A percentile compares a stretch with the other conserved stretches of the same genome.
These are phyloP conservation scores for Globisporangium nunn DNA, from an alignment of 352 stramenopile species.

Conservation along the genomic window DNA sequence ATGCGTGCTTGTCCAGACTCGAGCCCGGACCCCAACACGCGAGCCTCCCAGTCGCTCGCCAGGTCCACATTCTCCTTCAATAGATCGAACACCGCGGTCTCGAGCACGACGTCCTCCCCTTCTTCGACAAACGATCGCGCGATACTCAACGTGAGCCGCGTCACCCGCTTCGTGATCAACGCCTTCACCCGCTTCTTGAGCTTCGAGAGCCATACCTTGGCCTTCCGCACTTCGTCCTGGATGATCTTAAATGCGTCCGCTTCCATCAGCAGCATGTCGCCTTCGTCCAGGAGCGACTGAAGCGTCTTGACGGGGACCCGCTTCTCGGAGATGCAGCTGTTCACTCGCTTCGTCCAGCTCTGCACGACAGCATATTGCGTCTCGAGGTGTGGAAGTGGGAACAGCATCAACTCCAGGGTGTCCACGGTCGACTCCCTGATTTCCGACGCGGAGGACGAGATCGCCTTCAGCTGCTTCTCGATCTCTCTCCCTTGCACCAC, in stretches of 20 bases:
- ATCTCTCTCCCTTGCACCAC: constrained; percentile 44
- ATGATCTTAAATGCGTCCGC: constrained; percentile 72
- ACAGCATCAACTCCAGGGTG: constrained; percentile 50
- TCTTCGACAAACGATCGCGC: constrained; percentile 73
- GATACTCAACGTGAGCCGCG: constrained; percentile 48
- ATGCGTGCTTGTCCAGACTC: constrained; percentile 77
- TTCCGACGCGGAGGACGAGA: constrained; percentile 10
- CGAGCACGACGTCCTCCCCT: constrained; percentile 69
- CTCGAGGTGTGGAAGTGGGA: constrained; percentile 65
- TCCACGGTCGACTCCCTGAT: constrained; percentile 28
- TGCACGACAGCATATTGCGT: constrained; percentile 56
- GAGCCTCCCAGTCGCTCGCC: constrained; percentile 75
- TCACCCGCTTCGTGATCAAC: constrained; percentile 63
- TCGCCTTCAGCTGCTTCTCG: constrained; percentile 19
- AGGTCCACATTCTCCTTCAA: constrained; percentile 76
- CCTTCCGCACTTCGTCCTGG: constrained; percentile 76
- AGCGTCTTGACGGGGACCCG: constrained; percentile 47
- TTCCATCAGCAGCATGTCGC: constrained; percentile 53
- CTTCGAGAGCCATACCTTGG: constrained; percentile 77
- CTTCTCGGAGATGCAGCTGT: constrained; percentile 54
- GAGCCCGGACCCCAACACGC: constrained; percentile 66
- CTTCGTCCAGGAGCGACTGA: constrained; percentile 48
- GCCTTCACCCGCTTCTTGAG: constrained; percentile 76
- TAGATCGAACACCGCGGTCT: constrained; percentile 63
- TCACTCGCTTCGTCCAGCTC: constrained; percentile 52